phyloP scores from a whole-genome alignment of 2,329 filamentous ascomycete species.

The Pseudogymnoascus sp. region DNA sequence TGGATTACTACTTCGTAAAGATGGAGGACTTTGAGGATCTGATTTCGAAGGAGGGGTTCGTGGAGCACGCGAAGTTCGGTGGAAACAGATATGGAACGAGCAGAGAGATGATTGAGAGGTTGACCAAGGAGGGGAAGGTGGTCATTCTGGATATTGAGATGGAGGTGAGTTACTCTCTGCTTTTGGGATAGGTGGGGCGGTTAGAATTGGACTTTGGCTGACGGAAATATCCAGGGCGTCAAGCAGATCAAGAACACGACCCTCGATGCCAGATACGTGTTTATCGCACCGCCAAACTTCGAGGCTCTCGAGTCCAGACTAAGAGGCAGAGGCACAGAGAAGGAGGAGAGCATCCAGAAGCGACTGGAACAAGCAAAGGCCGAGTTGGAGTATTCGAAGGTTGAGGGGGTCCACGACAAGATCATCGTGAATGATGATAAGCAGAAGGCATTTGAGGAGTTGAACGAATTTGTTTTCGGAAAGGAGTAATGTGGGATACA shows the following conservation, averaged over 20 bases:
- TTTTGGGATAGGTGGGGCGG: background rate
- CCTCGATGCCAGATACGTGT: conserved; percentile 72
- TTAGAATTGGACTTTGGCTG: background rate
- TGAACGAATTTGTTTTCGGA: conserved; percentile 42
- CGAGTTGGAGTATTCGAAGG: conserved; percentile 66
- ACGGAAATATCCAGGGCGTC: conserved; percentile 51
- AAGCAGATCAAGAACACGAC: conserved; percentile 80
- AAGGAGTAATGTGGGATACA: background rate
- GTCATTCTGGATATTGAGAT: conserved; percentile 95
- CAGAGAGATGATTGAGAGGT: conserved; percentile 68
- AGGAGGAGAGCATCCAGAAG: conserved; percentile 61
- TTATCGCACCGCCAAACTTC: conserved; percentile 71
- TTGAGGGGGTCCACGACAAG: conserved; percentile 57
- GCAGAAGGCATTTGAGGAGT: conserved; percentile 46
- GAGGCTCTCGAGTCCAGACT: conserved; percentile 67
- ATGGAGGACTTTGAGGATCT: conserved; percentile 60
- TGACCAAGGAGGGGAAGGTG: conserved; percentile 60
- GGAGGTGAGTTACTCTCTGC: conserved; percentile 50
- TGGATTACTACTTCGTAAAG: conserved; percentile 73
- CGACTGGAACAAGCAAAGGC: conserved; percentile 62
- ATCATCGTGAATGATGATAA: conserved; percentile 60
- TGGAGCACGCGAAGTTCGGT: conserved; percentile 78
- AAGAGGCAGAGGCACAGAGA: conserved; percentile 69
- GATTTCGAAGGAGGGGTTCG: conserved; percentile 63
- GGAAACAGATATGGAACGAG: conserved; percentile 83